A percentile compares a stretch with the other conserved stretches of the same genome.
These are phyloP conservation scores for Sporothrix globosa DNA, from an alignment of 2,329 filamentous ascomycete genomes.

Conservation along the genomic window DNA sequence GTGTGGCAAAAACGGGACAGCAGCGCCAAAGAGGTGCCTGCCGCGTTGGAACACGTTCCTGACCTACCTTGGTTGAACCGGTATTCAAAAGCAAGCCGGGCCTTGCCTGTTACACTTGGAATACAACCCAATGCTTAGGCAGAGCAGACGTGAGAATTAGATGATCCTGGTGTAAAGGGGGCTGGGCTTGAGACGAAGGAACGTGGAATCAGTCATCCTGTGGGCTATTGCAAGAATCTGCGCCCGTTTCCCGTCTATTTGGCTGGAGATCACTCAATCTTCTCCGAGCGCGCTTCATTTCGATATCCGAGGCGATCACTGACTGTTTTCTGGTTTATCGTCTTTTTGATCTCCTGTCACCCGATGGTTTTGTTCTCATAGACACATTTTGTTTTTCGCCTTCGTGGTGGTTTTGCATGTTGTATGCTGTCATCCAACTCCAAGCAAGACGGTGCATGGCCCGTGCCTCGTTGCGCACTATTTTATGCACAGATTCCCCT, in stretches of 20 bases:
- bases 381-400: not conserved
- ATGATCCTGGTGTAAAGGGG: not conserved
- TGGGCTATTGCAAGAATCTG: not conserved
- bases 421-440: not conserved
- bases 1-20: not conserved
- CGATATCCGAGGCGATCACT: not conserved
- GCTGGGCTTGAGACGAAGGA: not conserved
- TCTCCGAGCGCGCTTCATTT: not conserved
- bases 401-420: no score
- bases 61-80: not conserved
- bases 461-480: not conserved
- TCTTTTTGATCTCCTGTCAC: not conserved
- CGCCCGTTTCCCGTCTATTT: not conserved
- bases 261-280: no score
- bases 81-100: not conserved
- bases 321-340: no score
- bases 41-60: not conserved
- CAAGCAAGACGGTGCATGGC: slow-evolving; percentile 17
- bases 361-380: not conserved
- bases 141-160: not conserved
- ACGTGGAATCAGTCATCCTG: slow-evolving; percentile 21
- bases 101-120: not conserved
- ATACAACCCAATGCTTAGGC: slow-evolving; percentile 2
- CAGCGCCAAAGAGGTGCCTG: not conserved
- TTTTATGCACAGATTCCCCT: not conserved